Conservation (phyloP, 768 basidiomycete genomes). For the Boletus vinaceobasis region DNA sequence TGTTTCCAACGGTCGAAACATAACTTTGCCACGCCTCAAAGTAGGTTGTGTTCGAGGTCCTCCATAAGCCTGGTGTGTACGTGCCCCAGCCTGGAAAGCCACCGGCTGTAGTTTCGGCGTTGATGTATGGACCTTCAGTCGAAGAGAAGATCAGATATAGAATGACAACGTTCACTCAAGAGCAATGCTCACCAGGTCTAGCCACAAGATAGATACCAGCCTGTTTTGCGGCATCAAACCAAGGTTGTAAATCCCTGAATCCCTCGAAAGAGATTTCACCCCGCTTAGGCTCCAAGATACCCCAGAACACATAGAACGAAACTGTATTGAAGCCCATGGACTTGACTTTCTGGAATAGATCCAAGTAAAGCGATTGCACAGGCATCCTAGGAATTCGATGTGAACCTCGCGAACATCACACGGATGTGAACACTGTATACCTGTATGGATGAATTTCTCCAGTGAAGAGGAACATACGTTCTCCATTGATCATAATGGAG, state of each 20-base stretch:
- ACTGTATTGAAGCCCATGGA: constrained; percentile 39
- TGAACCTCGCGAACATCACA: not conserved
- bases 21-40: constrained; percentile 53
- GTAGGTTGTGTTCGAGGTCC: constrained; percentile 50
- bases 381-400: constrained; percentile 27
- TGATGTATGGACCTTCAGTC: constrained; percentile 26
- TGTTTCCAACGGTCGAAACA: constrained; percentile 45
- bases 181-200: constrained; percentile 19
- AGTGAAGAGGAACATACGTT: constrained; percentile 54
- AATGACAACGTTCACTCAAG: not conserved
- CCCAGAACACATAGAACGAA: constrained; percentile 61
- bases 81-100: constrained; percentile 60
- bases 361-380: constrained; percentile 36
- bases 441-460: constrained; percentile 66
- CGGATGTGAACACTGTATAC: not conserved
- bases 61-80: constrained; percentile 46
- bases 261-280: constrained; percentile 53
- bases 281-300: constrained; percentile 38
- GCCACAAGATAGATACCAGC: constrained; percentile 29
- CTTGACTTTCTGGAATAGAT: constrained; percentile 62
- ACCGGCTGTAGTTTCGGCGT: constrained; percentile 33
- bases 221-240: constrained; percentile 28
- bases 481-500: constrained; percentile 55
- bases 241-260: constrained; percentile 35
- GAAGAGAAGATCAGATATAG: not conserved